Evolutionary conservation across 2,329 filamentous ascomycete genomes (phyloP), one percentile per base, ranked within the genome.

Genomic region (Aschersonia sp.): DNA sequence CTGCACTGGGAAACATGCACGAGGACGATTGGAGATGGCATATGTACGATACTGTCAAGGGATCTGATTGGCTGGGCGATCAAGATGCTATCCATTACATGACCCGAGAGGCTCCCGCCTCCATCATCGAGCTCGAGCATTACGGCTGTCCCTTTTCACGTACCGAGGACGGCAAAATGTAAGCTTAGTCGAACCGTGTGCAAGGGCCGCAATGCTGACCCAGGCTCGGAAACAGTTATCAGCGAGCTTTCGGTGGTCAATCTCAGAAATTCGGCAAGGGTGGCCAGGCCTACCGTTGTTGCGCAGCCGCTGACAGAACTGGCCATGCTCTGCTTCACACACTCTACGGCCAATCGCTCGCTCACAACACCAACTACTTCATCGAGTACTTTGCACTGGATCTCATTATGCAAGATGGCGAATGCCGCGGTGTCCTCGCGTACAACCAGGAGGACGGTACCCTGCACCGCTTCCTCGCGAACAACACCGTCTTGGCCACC

Each of bases 371-470:
- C 63, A 96, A 96, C 76, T 98, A 96, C 78, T 97, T 98, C 72
- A 96, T 98, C 67, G 92, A 97, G 71, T 97, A 89, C 77, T 98
- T 97, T 67, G 92, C 89, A 59, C 78, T 94, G 56, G 92, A 97
- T 65, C 73, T 97, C 68, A 85, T 98, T 60, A 97, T 97, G 92
- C 85, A 96, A 71, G 86, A 94, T 60, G 90, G 90, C 52, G 85
- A 90, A 68, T 97, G 90, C 76, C 89, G 89, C 57, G 92, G 92
- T 79, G 86, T 97, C 56, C 76, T 97, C 56, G 90, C 90, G 51
- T 96, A 96, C 72, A 97, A 96, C 78, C 89, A 96, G 72, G 90
- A 98, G 71, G 92, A 98, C 63, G 92, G 92, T 55, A 97, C 90
- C 33, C 81, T 97, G 52, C 92, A 98, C 75, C 82, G 92, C 62